Evolutionary conservation across 2,329 filamentous ascomycete genomes (phyloP).

Genomic region (Curvularia spicifera): DNA sequence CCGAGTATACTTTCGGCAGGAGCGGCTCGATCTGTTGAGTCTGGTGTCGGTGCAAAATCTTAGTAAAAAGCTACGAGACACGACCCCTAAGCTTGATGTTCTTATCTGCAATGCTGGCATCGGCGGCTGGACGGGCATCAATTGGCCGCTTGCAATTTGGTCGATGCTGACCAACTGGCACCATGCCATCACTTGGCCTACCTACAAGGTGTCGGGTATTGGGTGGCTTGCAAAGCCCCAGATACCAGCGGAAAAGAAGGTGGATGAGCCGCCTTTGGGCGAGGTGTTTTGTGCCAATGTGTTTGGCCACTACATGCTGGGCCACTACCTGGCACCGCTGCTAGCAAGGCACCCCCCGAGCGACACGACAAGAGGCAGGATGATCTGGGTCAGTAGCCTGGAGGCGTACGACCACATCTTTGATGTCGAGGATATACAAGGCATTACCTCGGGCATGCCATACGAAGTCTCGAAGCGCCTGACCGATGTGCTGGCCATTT

Average conservation of each 20-base stretch:
- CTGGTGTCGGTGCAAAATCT: conserved; percentile 63
- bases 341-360: conserved; percentile 59
- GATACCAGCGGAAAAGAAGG: conserved; percentile 43
- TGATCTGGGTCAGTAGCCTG: conserved; percentile 88
- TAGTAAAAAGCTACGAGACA: conserved; percentile 58
- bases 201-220: conserved; percentile 70
- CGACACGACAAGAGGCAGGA: conserved; percentile 61
- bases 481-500: conserved; percentile 82
- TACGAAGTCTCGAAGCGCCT: conserved; percentile 91
- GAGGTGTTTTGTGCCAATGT: conserved; percentile 90
- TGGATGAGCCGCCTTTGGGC: conserved; percentile 68
- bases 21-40: conserved; percentile 64
- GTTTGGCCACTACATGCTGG: conserved; percentile 92
- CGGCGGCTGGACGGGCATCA: conserved; percentile 81
- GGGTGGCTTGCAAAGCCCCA: conserved; percentile 64
- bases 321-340: conserved; percentile 78
- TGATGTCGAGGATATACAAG: conserved; percentile 76
- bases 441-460: conserved; percentile 64
- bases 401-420: conserved; percentile 69
- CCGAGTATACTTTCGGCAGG: conserved; percentile 60
- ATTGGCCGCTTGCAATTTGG: conserved; percentile 69
- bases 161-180: conserved; percentile 66
- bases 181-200: conserved; percentile 76
- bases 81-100: conserved; percentile 75
- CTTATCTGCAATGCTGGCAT: conserved; percentile 88